phyloP scores from a whole-genome alignment of 2,329 filamentous ascomycete genomes.

The Hirsutella rhossiliensis region DNA sequence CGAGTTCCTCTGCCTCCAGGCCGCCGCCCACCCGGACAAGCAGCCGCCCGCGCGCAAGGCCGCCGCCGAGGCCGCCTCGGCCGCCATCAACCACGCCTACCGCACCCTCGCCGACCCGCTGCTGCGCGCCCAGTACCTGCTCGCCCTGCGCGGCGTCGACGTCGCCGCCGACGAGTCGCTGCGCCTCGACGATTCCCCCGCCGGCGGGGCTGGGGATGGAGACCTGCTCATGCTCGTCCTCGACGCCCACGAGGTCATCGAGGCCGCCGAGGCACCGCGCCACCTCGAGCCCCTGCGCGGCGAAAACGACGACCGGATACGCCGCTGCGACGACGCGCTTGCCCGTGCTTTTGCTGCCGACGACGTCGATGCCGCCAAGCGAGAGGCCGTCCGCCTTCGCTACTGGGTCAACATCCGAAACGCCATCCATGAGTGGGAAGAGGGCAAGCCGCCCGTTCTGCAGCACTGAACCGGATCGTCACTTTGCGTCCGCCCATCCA shows the following conservation, averaged over 20 bases:
- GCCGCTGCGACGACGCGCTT: conserved; percentile 47
- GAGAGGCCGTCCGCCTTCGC: conserved; percentile 63
- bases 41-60: conserved; percentile 40
- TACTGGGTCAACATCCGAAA: conserved; percentile 89
- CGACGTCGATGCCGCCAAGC: conserved; percentile 53
- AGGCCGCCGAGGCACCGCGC: conserved; percentile 55
- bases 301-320: conserved; percentile 58
- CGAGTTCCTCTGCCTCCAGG: conserved; percentile 81
- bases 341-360: conserved; percentile 53
- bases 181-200: conserved; percentile 37
- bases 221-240: conserved; percentile 63
- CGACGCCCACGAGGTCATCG: conserved; percentile 65
- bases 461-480: conserved; percentile 25
- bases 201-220: conserved; percentile 43
- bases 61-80: conserved; percentile 64
- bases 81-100: conserved; percentile 85
- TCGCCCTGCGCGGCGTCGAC: conserved; percentile 63
- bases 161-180: conserved; percentile 59
- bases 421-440: conserved; percentile 74
- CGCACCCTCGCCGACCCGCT: conserved; percentile 71
- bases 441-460: conserved; percentile 49
- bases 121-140: conserved; percentile 75
- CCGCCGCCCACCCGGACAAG: conserved; percentile 62
- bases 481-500: not conserved
- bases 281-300: conserved; percentile 46